phyloP scores from a whole-genome alignment of 1,139 yeast genomes.

The Yamadazyma oceani region DNA sequence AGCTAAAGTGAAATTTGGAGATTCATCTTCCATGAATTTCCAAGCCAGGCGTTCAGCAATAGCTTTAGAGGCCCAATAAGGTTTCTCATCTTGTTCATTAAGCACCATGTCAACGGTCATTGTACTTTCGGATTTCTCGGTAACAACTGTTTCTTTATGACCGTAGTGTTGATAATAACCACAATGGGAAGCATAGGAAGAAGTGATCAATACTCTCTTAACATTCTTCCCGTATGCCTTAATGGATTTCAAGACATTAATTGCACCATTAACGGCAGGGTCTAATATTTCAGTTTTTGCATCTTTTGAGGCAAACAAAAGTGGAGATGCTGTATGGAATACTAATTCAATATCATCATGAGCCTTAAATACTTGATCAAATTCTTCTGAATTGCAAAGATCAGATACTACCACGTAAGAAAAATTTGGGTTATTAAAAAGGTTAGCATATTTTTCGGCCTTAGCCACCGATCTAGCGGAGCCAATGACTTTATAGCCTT shows the following conservation, averaged over 20 bases:
- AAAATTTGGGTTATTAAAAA: slow-evolving; percentile 20
- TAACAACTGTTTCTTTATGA: slow-evolving; percentile 29
- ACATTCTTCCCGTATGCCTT: slow-evolving; percentile 23
- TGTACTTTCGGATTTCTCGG: slow-evolving; percentile 25
- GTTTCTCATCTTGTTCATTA: slow-evolving; percentile 20
- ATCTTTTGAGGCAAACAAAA: slow-evolving; percentile 11
- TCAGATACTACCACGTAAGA: slow-evolving; percentile 22
- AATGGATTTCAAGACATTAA: slow-evolving; percentile 29
- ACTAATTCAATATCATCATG: slow-evolving; percentile 16
- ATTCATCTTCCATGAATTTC: slow-evolving; percentile 25
- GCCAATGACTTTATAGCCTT: slow-evolving; percentile 27
- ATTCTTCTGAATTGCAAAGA: slow-evolving; percentile 14
- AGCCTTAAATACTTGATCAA: slow-evolving; percentile 14
- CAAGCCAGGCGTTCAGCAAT: slow-evolving; percentile 36
- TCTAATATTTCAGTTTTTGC: slow-evolving; percentile 18
- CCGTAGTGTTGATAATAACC: slow-evolving; percentile 21
- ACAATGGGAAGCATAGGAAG: slow-evolving; percentile 36
- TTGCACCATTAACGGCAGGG: slow-evolving; percentile 37
- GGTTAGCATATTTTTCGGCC: slow-evolving; percentile 22
- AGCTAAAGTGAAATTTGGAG: slow-evolving; percentile 41
- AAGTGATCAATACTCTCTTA: slow-evolving; percentile 34
- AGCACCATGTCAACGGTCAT: slow-evolving; percentile 26
- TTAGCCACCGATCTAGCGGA: slow-evolving; percentile 25
- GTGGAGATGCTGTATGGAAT: slow-evolving; percentile 18
- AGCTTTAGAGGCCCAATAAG: slow-evolving; percentile 37